Evolutionary conservation across 2,329 filamentous ascomycete species (phyloP), one percentile per base, ranked within the genome.

Genomic region (Microcera coccophila): DNA sequence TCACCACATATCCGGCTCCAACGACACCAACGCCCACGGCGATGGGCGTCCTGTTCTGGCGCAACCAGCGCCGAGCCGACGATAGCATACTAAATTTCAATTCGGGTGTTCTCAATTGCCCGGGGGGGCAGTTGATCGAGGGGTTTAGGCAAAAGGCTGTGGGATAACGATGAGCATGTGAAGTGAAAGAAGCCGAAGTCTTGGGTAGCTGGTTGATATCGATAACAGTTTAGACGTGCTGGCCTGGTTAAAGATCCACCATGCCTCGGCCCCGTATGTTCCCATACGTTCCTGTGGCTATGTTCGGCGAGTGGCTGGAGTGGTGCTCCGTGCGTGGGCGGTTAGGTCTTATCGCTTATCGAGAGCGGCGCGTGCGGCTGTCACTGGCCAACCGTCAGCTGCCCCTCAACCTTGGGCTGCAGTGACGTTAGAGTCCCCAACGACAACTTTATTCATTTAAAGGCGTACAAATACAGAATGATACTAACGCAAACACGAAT

Each of bases 1-100:
- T 89, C 42, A 87, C 90, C 47, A 96, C 72, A 69, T 98, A 98
- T 54, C 90, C 90, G 40, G 86, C 88, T 54, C 91, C 90, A 53
- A 96, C 71, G 54, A 97, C 79, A 52, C 90, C 90, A 45, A 87
- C 82, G 53, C 90, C 90, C 62, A 98, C 79, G 63, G 90, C 87
- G 63, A 98, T 79, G 60, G 85, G 87, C 61, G 86, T 93, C 66
- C 89, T 82, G 73, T 98, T 95, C 70, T 89, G 88, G 70, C 83
- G 83, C 64, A 97, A 76, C 90, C 93, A 98, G 74, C 83, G 85
- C 73, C 87, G 85, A 59, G 87, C 87, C 56, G 88, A 83, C 50
- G 75, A 71, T 59, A 84, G 71, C 81, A 84, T 84, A 64, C 49
- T 61, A 44, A 42, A 38, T 32, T 39, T 38, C 43, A 39, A 36